Evolutionary conservation across 2,329 filamentous ascomycete species (phyloP).

Genomic region (Ophiobolus disseminans): DNA sequence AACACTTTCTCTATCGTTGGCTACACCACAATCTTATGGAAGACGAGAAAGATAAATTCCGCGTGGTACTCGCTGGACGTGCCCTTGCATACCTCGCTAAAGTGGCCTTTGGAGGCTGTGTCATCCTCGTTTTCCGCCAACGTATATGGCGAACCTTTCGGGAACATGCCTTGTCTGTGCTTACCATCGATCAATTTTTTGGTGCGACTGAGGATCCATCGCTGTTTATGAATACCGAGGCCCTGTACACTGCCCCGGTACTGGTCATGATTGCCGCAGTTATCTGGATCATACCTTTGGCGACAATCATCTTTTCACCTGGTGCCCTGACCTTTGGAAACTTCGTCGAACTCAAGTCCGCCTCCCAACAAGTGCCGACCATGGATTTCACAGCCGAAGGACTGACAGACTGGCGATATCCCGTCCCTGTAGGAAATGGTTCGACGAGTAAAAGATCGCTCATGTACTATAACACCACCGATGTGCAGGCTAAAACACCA

Average conservation of each 20-base stretch:
- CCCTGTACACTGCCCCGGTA: slow-evolving; percentile 34
- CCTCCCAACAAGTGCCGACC: slow-evolving; percentile 20
- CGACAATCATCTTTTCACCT: slow-evolving; percentile 48
- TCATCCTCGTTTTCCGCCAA: slow-evolving; percentile 42
- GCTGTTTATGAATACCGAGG: slow-evolving; percentile 42
- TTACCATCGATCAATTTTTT: slow-evolving; percentile 45
- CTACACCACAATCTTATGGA: slow-evolving; percentile 35
- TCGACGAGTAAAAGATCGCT: slow-evolving; percentile 32
- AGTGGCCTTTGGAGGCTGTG: slow-evolving; percentile 40
- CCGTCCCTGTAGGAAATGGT: slow-evolving; percentile 33
- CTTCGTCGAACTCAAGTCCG: slow-evolving; percentile 19
- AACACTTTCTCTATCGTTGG: slow-evolving; percentile 41
- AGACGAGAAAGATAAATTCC: slow-evolving; percentile 39
- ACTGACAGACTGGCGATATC: slow-evolving; percentile 37
- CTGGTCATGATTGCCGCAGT: slow-evolving; percentile 35
- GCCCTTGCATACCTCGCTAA: slow-evolving; percentile 45
- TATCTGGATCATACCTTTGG: slow-evolving; percentile 45
- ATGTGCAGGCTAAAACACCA: slow-evolving; percentile 17
- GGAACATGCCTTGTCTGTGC: slow-evolving; percentile 36
- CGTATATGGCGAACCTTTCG: slow-evolving; percentile 47
- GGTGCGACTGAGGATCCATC: slow-evolving; percentile 43
- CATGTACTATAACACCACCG: slow-evolving; percentile 46
- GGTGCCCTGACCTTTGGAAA: slow-evolving; percentile 47
- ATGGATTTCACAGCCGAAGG: slow-evolving; percentile 44
- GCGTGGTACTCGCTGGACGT: slow-evolving; percentile 42